Evolutionary conservation across 345 rosid species (phyloP), one percentile per base, ranked within the genome.

Genomic region (Raphanus sativus): DNA sequence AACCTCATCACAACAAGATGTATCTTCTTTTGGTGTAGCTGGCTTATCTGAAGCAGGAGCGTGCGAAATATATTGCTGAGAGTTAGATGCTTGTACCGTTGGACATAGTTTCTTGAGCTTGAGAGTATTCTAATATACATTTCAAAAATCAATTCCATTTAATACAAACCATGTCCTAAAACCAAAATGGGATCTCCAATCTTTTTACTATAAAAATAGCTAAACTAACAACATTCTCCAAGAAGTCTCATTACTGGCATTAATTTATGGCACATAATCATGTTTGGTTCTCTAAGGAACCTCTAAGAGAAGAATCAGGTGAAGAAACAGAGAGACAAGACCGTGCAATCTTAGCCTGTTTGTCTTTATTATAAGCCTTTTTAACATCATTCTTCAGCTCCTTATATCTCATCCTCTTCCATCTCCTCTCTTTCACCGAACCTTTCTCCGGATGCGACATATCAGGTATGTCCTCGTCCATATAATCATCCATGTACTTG

Each of bases 391-490:
- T 89, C 81, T 91, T 95, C 32, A 95, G 93, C 81, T 91, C 98
- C 77, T 84, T 82, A 83, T 86, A 95, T 34, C 97, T 88, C 58
- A 69, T 82, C 56, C 91, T 85, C 86, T 89, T 93, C 65, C 83
- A 32, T 66, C 83, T 85, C 69, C 86, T 90, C 71, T 95, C 98
- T 36, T 85, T 86, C 1, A 42, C 82, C 3, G 86, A 81, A 69
- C 94, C 97, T 70, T 70, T 88, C 59, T 95, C 94, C 0, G 90
- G 90, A 83, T 85, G 85, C 42, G 87, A 89, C 83, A 92, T 70
- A 75, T 95, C 99, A 0, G 87, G 92, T 55, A 90, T 89, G 82
- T 95, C 99, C 33, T 95, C 99, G 75, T 92, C 97, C 79, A 80
- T 80, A 64, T 69, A 75, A 0, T 64, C 63, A 13, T 80, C 83